A percentile compares a stretch with the other conserved stretches of the same genome.
Evolutionary conservation across 306 rosid genomes (phyloP).

Genomic region (Casuarina glauca): DNA sequence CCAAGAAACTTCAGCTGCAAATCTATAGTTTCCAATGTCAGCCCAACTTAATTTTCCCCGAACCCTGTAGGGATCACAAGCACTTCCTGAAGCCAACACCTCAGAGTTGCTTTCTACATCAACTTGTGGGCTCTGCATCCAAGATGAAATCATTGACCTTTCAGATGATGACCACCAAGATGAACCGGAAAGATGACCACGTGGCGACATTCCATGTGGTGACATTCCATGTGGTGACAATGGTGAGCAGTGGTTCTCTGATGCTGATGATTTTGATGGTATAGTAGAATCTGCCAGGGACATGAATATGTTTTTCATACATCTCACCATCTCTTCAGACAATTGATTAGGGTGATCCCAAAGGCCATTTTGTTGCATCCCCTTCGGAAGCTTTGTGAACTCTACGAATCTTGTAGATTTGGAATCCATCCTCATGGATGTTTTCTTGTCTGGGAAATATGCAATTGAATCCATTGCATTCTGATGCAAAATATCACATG

Average conservation of each 20-base stretch:
- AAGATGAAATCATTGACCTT: conserved; percentile 53
- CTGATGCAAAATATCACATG: conserved; percentile 39
- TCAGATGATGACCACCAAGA: conserved; percentile 82
- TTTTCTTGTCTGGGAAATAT: conserved; percentile 26
- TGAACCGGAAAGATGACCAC: conserved; percentile 59
- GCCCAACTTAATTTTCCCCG: conserved; percentile 73
- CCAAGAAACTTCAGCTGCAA: conserved; percentile 78
- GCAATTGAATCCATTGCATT: conserved; percentile 35
- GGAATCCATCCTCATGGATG: conserved; percentile 27
- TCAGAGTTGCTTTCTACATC: conserved; percentile 50
- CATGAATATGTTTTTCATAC: conserved; percentile 75
- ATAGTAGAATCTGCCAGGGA: conserved; percentile 61
- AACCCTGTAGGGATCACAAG: conserved; percentile 66
- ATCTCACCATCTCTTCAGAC: conserved; percentile 76
- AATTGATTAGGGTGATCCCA: conserved; percentile 69
- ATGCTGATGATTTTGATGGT: conserved; percentile 37
- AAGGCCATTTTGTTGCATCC: conserved; percentile 49
- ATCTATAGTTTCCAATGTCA: conserved; percentile 62
- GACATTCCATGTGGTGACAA: conserved; percentile 53
- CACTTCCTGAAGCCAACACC: conserved; percentile 55
- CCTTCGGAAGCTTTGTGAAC: conserved; percentile 40
- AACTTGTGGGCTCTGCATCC: conserved; percentile 68
- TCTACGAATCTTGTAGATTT: conserved; percentile 37
- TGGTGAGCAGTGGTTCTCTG: conserved; percentile 48
- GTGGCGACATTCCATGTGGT: conserved; percentile 52